Conservation (phyloP, 176 grass and related monocot species). For the Urochloa ruziziensis region DNA sequence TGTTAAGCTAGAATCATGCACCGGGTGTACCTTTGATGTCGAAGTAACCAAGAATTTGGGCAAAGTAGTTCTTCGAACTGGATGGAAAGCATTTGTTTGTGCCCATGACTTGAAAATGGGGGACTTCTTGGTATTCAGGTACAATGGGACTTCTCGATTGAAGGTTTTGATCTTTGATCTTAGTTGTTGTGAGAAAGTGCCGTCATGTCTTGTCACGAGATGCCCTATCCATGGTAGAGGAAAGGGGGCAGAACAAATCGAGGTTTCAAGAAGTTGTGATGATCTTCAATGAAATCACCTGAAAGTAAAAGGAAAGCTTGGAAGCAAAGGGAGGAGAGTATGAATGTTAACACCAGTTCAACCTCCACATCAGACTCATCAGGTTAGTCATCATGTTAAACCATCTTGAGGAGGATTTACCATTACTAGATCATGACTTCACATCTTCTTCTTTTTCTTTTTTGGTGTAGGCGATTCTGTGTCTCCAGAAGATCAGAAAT, state of each 20-base stretch:
- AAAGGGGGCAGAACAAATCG: background rate
- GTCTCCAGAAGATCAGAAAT: background rate
- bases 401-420: background rate
- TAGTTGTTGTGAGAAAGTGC: constrained; percentile 34
- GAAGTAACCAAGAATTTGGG: background rate
- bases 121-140: constrained; percentile 47
- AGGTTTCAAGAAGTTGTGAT: background rate
- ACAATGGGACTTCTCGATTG: constrained; percentile 16
- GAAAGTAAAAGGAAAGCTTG: background rate
- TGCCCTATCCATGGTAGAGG: background rate
- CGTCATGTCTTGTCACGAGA: background rate
- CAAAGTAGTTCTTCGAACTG: constrained; percentile 23
- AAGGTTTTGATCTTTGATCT: constrained; percentile 45
- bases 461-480: background rate
- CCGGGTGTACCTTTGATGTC: background rate
- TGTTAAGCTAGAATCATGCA: background rate
- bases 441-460: background rate
- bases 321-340: background rate
- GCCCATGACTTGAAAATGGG: constrained; percentile 27
- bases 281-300: background rate
- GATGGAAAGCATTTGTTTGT: constrained; percentile 41
- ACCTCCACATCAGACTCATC: background rate
- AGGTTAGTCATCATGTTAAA: constrained; percentile 1
- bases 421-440: background rate
- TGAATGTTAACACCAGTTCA: background rate